These are phyloP conservation scores for Tolypocladium guangdongense DNA, from an alignment of 2,329 filamentous ascomycete genomes.

Conservation along the genomic window DNA sequence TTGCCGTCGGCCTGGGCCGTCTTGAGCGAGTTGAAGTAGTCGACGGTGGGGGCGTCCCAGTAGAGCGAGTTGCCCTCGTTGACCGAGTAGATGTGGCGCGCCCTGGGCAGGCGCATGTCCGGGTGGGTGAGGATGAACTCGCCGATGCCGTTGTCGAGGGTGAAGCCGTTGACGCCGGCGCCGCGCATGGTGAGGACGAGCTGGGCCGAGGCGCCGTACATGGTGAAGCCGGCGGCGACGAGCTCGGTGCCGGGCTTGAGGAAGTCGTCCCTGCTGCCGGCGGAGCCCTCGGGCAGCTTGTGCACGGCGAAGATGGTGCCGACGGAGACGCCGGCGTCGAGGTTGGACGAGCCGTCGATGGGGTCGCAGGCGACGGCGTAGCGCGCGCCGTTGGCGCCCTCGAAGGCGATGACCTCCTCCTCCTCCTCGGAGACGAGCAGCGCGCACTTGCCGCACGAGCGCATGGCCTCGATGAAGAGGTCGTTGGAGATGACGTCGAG, in stretches of 20 bases:
- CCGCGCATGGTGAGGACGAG: slow-evolving; percentile 95
- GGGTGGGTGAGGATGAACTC: slow-evolving; percentile 99
- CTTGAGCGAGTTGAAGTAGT: slow-evolving; percentile 87
- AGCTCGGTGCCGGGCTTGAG: slow-evolving; percentile 84
- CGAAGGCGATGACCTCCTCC: slow-evolving; percentile 83
- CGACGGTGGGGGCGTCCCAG: slow-evolving; percentile 81
- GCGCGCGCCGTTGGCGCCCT: slow-evolving; percentile 60
- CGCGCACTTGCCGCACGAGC: slow-evolving; percentile 79
- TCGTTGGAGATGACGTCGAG: slow-evolving; percentile 98
- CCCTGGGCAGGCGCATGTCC: slow-evolving; percentile 75
- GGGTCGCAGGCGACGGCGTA: slow-evolving; percentile 97
- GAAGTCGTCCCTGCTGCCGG: slow-evolving; percentile 72
- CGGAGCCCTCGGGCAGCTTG: slow-evolving; percentile 69
- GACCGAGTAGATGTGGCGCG: slow-evolving; percentile 85
- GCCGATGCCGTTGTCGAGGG: slow-evolving; percentile 88
- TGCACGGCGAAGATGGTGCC: slow-evolving; percentile 95
- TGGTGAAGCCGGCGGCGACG: slow-evolving; percentile 94
- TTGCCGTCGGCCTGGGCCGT: slow-evolving; percentile 62
- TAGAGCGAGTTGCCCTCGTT: slow-evolving; percentile 98
- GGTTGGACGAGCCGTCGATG: slow-evolving; percentile 94
- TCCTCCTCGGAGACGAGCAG: slow-evolving; percentile 97
- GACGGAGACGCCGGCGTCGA: slow-evolving; percentile 94
- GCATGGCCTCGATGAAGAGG: slow-evolving; percentile 92
- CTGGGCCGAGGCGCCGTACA: slow-evolving; percentile 97
- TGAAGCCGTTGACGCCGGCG: slow-evolving; percentile 91